Base-by-base conservation (phyloP, 2,329 filamentous ascomycete species). In the Trichophyton mentagrophytes region DNA sequence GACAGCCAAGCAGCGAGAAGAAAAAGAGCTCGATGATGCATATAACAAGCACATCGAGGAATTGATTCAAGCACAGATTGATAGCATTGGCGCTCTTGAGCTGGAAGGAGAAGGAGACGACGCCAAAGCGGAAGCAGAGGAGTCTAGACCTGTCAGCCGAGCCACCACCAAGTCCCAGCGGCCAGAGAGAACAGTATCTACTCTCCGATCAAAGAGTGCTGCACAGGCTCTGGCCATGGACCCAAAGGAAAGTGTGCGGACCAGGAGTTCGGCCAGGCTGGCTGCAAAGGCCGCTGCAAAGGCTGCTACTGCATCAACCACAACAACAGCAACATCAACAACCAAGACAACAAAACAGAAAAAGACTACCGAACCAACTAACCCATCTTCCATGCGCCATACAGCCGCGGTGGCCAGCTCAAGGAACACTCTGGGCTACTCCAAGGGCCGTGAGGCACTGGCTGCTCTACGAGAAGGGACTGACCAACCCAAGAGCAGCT, bases 371-470 rank as follows among this genome's bases (percentile, higher is more conserved):
- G 66, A 73, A 3, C 73, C 78, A 1, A 74, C 77, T 6, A 80
- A 80, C 63, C 73, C 78, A 0, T 78, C 78, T n/a, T 69, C 72
- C 8, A 78, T 82, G 66, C 82, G 84, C 55, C 82, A 83, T 64
- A 80, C 80, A 7, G 78, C 81, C 9, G 85, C 87, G 1, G 80
- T 82, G 22, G 82, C 82, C 4, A 85, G 84, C 4, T 95, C 90
- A 1, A 84, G 85, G 64, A 91, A 84, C 60, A 96, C 90, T 0
- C 80, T 96, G 47, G 91, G 91, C 15, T 96, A 95, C 70, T 88
- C 83, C 61, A 89, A 87, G 71, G 90, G 91, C 38, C 83, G 89
- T 44, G 69, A 67, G 17, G 66, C 73, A 56, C 71, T 71, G 13
- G 68, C 68, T 38, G 67, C 66, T 30, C 64, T 72, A 22, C 65